Evolutionary conservation across 129 eudicot species (phyloP), one percentile per base, ranked within the genome.

Genomic region (Artemisia argyi): DNA sequence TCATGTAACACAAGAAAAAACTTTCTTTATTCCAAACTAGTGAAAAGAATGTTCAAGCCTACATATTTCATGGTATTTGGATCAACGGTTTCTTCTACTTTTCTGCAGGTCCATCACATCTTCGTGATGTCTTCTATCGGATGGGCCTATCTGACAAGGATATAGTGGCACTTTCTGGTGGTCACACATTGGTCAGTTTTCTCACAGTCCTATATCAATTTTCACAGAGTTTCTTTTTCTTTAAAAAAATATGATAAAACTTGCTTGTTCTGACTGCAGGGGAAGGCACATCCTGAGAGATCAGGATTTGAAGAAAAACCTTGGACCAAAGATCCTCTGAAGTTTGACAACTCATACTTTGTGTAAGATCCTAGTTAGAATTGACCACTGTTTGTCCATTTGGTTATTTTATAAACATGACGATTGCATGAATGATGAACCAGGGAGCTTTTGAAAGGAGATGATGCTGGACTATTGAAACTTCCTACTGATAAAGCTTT

Each of bases 131-230:
- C 62, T 95, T 95, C 75, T 83, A 95, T 61, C 79, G 99, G 49
- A 95, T 95, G 99, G 99, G 99, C 24, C 73, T 90, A 47, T 69
- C 95, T 42, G 99, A 90, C 84, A 85, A 80, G 70, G 99, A 90
- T 61, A 95, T 95, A 65, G 99, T 95, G 11, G 97, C 97, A 69
- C 88, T 95, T 58, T 90, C 99, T 7, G 99, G 99, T 26, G 99
- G 84, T 22, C 99, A 95, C 76, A 95, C 99, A 39, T 76, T 95
- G 94, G 99, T 95, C 72, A 50, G 74, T 56, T 73, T 32, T 15
- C 19, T 6, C 32, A 70, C 7, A 68, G 2, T 12, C 14, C 11
- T 53, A 19, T 18, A 60, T 50, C 9, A 24, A 30, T 28, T n/a
- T 18, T 64, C 44, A 35, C 24, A 67, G 11, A 16, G 9, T 26